Percentiles rank a stretch among this genome's conserved stretches.
Evolutionary conservation across 1,284 basidiomycete species (phyloP).

Genomic region (Cystobasidium sp.): DNA sequence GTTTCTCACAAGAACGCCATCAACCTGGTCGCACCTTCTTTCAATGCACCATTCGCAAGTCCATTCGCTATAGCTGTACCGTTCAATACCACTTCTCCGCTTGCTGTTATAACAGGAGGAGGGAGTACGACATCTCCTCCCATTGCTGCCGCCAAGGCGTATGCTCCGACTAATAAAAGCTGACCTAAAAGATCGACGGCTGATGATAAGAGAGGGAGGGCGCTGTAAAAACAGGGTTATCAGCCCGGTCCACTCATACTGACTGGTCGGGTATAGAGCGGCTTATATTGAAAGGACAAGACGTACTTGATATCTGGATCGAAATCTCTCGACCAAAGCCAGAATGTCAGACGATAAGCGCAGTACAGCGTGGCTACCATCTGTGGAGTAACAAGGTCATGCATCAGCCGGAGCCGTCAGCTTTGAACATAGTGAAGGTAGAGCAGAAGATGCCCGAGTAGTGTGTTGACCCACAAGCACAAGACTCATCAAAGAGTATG

Average conservation of each 20-base stretch:
- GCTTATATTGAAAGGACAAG: slow-evolving; percentile 42
- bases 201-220: slow-evolving; percentile 86
- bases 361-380: slow-evolving; percentile 70
- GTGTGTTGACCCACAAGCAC: not conserved
- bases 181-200: slow-evolving; percentile 91
- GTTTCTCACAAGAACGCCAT: not conserved
- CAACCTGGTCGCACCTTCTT: slow-evolving; percentile 13
- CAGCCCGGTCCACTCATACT: not conserved
- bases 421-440: too few relatives aligned
- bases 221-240: slow-evolving; percentile 70
- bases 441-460: too few relatives aligned
- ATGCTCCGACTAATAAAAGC: slow-evolving; percentile 67
- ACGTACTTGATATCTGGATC: slow-evolving; percentile 71
- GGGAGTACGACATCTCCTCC: slow-evolving; percentile 42
- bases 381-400: slow-evolving; percentile 58
- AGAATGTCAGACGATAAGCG: slow-evolving; percentile 72
- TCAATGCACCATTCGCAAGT: slow-evolving; percentile 1
- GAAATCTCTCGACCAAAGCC: slow-evolving; percentile 77
- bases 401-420: too few relatives aligned
- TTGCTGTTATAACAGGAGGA: slow-evolving; percentile 21
- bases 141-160: slow-evolving; percentile 55
- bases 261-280: slow-evolving; percentile 21
- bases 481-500: slow-evolving; percentile 58
- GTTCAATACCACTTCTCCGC: slow-evolving; percentile 21
- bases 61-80: slow-evolving; percentile 25